A percentile compares a stretch with the other conserved stretches of the same genome.
Conservation (phyloP, 768 basidiomycete species). For the Psilocybe tampanensis region DNA sequence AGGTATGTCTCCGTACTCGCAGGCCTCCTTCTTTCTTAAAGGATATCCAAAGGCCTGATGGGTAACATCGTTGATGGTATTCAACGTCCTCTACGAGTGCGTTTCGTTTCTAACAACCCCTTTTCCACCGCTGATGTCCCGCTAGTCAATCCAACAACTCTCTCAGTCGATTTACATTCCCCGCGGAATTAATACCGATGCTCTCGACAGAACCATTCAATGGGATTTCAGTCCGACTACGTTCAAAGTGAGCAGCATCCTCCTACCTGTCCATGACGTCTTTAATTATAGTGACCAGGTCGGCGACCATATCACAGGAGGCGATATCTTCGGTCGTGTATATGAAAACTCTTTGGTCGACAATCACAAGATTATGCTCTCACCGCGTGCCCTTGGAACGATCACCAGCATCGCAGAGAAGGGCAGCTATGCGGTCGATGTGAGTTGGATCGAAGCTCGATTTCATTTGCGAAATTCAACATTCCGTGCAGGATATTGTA, state of each 20-base stretch:
- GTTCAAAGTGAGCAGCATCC: conserved; percentile 58
- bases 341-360: conserved; percentile 97
- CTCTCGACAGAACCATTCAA: conserved; percentile 81
- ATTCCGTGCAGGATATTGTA: conserved; percentile 77
- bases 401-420: conserved; percentile 93
- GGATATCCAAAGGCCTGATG: conserved; percentile 75
- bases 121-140: conserved; percentile 12
- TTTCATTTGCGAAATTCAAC: not conserved
- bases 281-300: conserved; percentile 47
- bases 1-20: conserved; percentile 51
- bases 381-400: conserved; percentile 92
- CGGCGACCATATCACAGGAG: conserved; percentile 96
- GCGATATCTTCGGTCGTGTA: conserved; percentile 93
- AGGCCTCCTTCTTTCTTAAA: not conserved
- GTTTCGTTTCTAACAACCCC: conserved; percentile 25
- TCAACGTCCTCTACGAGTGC: conserved; percentile 86
- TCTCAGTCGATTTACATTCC: conserved; percentile 99
- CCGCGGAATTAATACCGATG: conserved; percentile 96
- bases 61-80: conserved; percentile 99
- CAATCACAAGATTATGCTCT: conserved; percentile 97
- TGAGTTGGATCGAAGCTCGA: conserved; percentile 37
- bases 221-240: conserved; percentile 94
- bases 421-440: conserved; percentile 90
- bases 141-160: conserved; percentile 87
- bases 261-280: not conserved